phyloP scores from a whole-genome alignment of 2,329 filamentous ascomycete species.

The Coniochaeta sp. region DNA sequence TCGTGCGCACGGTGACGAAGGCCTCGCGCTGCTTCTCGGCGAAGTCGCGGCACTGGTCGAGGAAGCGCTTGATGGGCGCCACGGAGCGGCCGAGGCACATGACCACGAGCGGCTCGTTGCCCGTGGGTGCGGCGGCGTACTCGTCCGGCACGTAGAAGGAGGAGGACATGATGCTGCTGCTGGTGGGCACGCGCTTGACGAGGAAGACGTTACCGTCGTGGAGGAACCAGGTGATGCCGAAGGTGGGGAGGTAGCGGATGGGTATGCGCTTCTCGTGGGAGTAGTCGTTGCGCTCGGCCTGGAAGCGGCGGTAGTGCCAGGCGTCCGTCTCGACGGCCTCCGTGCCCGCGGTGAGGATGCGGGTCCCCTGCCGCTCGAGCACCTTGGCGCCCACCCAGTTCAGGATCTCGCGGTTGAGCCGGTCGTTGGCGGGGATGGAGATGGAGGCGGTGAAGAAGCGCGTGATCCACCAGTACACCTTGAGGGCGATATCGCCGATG shows the following conservation, averaged over 20 bases:
- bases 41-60: slow-evolving; percentile 40
- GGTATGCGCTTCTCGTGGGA: slow-evolving; percentile 25
- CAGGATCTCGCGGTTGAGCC: slow-evolving; percentile 20
- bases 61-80: slow-evolving; percentile 36
- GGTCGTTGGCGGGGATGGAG: slow-evolving; percentile 27
- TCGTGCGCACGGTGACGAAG: slow-evolving; percentile 27
- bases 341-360: slow-evolving; percentile 26
- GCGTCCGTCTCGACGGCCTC: slow-evolving; percentile 23
- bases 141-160: slow-evolving; percentile 21
- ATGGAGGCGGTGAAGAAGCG: slow-evolving; percentile 29
- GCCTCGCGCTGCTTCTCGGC: slow-evolving; percentile 27
- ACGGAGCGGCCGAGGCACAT: slow-evolving; percentile 37
- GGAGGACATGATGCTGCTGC: slow-evolving; percentile 9
- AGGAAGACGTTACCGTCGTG: slow-evolving; percentile 26
- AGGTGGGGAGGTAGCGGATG: slow-evolving; percentile 29
- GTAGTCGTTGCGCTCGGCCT: slow-evolving; percentile 22
- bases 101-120: slow-evolving; percentile 29
- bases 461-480: slow-evolving; percentile 28
- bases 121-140: slow-evolving; percentile 24
- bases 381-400: slow-evolving; percentile 28
- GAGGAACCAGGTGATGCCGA: slow-evolving; percentile 28
- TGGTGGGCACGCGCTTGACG: slow-evolving; percentile 22
- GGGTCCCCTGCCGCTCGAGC: slow-evolving; percentile 20
- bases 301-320: slow-evolving; percentile 18
- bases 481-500: slow-evolving; percentile 11